Evolutionary conservation across 345 rosid species (phyloP).

Genomic region (Gossypium ekmanianum): DNA sequence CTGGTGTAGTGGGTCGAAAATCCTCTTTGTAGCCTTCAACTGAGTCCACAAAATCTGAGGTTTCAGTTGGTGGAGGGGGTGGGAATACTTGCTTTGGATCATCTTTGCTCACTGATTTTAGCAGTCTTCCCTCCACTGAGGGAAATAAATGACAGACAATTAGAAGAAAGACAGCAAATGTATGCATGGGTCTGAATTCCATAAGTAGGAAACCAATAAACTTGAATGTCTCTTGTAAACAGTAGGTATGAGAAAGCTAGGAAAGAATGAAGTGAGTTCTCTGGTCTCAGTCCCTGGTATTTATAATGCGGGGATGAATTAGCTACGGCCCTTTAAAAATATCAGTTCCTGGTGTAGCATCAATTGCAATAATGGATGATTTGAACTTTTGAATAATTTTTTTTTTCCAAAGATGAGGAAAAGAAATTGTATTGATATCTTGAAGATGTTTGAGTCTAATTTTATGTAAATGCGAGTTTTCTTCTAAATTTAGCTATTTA

Average conservation of each 20-base stretch:
- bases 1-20: slow-evolving; percentile 35
- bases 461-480: too few relatives aligned
- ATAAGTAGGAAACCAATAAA: neutral
- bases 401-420: neutral
- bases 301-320: slow-evolving; percentile 17
- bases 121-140: slow-evolving; percentile 28
- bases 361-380: neutral
- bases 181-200: slow-evolving; percentile 6
- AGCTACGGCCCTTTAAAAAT: too few relatives aligned
- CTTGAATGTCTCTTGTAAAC: neutral
- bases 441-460: too few relatives aligned
- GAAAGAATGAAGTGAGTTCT: slow-evolving; percentile 3
- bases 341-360: neutral
- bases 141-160: slow-evolving; percentile 23
- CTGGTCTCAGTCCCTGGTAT: slow-evolving; percentile 1
- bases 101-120: slow-evolving; percentile 22
- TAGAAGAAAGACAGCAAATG: slow-evolving; percentile 18
- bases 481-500: too few relatives aligned
- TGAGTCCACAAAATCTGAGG: neutral
- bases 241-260: neutral
- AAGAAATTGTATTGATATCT: neutral
- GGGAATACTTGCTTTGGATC: slow-evolving; percentile 3
- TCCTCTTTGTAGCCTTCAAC: slow-evolving; percentile 3
- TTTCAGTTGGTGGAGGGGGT: neutral
- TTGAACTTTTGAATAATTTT: neutral